These are phyloP conservation scores for Eucalyptus cloeziana DNA, from an alignment of 345 rosid species.

Conservation along the genomic window DNA sequence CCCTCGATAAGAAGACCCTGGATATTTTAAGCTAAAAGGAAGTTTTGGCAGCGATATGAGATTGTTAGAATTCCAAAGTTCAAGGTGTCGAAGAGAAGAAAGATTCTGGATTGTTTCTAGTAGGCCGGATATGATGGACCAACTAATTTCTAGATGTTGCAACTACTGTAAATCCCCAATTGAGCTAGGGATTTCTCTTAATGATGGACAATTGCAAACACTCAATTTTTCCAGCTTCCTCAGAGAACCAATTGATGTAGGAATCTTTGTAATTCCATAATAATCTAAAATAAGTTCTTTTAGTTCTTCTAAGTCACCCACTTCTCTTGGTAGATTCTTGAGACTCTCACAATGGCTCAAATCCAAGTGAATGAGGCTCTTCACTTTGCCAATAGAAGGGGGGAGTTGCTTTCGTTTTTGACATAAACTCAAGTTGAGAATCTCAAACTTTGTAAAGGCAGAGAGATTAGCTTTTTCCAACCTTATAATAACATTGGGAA, in stretches of 20 bases:
- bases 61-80: too few relatives aligned
- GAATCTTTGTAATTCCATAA: not conserved
- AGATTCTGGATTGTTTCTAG: too few relatives aligned
- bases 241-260: not conserved
- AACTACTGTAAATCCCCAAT: not conserved
- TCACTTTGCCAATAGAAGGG: not conserved
- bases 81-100: too few relatives aligned
- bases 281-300: not conserved
- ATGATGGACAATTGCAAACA: not conserved
- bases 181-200: not conserved
- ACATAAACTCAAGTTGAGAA: too few relatives aligned
- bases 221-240: not conserved
- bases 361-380: too few relatives aligned
- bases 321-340: not conserved
- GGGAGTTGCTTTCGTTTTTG: not conserved
- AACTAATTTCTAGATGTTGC: not conserved
- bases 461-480: too few relatives aligned
- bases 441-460: too few relatives aligned
- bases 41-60: too few relatives aligned
- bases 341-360: not conserved
- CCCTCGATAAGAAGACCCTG: too few relatives aligned
- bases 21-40: too few relatives aligned
- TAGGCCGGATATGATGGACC: not conserved
- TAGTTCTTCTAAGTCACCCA: not conserved
- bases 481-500: not conserved